These are phyloP conservation scores for Primulina tabacum DNA, from an alignment of 257 asterid genomes.

Conservation along the genomic window DNA sequence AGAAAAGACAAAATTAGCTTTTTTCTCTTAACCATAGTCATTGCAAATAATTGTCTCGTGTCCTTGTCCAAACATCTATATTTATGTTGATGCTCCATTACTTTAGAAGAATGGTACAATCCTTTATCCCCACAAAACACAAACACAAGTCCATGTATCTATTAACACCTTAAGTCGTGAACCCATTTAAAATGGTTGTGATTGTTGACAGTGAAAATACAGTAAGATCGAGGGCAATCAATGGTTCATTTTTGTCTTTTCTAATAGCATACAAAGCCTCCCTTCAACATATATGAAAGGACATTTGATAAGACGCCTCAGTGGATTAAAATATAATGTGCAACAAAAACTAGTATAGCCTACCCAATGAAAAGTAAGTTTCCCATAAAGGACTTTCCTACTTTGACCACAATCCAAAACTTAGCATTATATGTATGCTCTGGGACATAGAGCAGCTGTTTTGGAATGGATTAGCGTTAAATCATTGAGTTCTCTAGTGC, in stretches of 20 bases:
- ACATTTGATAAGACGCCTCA: neutral
- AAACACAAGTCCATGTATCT: neutral
- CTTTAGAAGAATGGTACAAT: neutral
- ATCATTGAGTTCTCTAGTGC: neutral
- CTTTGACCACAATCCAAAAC: neutral
- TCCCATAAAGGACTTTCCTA: neutral
- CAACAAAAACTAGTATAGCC: slow-evolving; percentile 1
- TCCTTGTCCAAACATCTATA: slow-evolving; percentile 6
- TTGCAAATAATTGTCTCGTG: neutral
- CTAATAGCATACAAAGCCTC: slow-evolving; percentile 1
- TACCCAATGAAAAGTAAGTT: neutral
- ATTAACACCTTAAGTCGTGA: too few relatives aligned
- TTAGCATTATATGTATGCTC: neutral
- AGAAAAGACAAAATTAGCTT: neutral
- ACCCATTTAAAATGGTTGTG: neutral
- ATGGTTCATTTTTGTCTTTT: neutral
- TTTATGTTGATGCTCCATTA: neutral
- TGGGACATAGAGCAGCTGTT: slow-evolving; percentile 11
- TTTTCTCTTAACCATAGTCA: neutral
- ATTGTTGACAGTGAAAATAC: too few relatives aligned
- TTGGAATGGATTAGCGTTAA: neutral
- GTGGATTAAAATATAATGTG: neutral
- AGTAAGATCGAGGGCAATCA: neutral
- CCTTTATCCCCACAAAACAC: slow-evolving; percentile 5
- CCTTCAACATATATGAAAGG: neutral